A percentile compares a stretch with the other conserved stretches of the same genome.
These are phyloP conservation scores for Fusarium falciforme DNA, from an alignment of 2,329 filamentous ascomycete genomes.

Conservation along the genomic window DNA sequence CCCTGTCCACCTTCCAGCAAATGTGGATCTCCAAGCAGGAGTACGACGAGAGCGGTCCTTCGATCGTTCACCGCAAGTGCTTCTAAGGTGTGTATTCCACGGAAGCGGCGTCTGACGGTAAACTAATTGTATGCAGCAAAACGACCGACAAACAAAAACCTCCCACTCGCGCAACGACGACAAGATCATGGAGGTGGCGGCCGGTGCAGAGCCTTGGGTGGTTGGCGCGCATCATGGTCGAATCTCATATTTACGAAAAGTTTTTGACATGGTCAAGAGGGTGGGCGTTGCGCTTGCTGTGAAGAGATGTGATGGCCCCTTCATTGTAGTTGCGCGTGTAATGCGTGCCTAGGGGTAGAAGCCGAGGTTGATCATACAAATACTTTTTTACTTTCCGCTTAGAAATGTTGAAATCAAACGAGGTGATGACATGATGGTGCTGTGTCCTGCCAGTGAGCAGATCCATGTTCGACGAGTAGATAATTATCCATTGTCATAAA, in stretches of 20 bases:
- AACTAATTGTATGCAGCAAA: conserved; percentile 46
- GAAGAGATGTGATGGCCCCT: conserved; percentile 60
- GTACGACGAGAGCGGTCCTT: conserved; percentile 99
- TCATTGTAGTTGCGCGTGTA: conserved; percentile 63
- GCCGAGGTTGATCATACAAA: conserved; percentile 69
- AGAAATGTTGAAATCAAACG: conserved; percentile 48
- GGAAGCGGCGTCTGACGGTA: neutral
- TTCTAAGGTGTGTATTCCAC: conserved; percentile 79
- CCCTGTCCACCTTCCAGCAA: conserved; percentile 99
- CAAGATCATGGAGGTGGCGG: conserved; percentile 59
- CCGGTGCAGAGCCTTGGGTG: conserved; percentile 56
- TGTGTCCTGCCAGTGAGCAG: neutral
- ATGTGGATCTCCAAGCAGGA: conserved; percentile 99
- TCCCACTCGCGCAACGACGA: conserved; percentile 50
- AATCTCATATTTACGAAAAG: conserved; percentile 69
- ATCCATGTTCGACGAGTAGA: neutral
- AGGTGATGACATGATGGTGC: conserved; percentile 38
- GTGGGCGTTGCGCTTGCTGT: conserved; percentile 61
- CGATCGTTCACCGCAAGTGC: conserved; percentile 99
- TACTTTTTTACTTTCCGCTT: conserved; percentile 59
- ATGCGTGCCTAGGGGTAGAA: conserved; percentile 62
- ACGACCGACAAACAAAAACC: conserved; percentile 48
- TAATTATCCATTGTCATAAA: neutral
- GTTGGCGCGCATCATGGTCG: conserved; percentile 61
- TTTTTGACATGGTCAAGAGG: conserved; percentile 66